These are phyloP conservation scores for Wickerhamia fluorescens DNA, from an alignment of 805 yeast species.

Conservation along the genomic window DNA sequence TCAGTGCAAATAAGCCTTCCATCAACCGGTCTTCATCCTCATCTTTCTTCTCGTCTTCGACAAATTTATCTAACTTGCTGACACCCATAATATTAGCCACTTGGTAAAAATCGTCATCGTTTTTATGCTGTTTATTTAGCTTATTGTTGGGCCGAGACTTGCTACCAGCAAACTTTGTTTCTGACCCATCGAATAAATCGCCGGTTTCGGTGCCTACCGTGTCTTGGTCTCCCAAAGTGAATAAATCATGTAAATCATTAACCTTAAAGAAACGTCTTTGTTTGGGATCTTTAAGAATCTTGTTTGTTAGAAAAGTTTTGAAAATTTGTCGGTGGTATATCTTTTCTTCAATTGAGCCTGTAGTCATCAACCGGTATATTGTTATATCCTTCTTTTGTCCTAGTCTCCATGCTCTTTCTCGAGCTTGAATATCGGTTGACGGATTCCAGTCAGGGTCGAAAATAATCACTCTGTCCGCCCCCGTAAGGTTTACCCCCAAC, in stretches of 20 bases:
- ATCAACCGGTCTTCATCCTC: conserved; percentile 55
- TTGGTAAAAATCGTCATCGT: conserved; percentile 59
- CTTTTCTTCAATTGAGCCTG: conserved; percentile 94
- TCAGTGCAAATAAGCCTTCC: conserved; percentile 64
- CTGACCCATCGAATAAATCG: conserved; percentile 48
- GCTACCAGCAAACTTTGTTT: conserved; percentile 28
- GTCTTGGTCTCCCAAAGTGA: conserved; percentile 71
- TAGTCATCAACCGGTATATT: conserved; percentile 84
- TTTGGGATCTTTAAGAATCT: conserved; percentile 90
- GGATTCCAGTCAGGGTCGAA: conserved; percentile 99
- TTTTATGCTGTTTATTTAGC: conserved; percentile 20
- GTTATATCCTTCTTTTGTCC: conserved; percentile 92
- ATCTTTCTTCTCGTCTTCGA: conserved; percentile 25
- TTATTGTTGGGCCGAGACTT: conserved; percentile 22
- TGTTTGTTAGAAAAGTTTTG: conserved; percentile 89
- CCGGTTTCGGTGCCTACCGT: conserved; percentile 65
- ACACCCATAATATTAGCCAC: conserved; percentile 68
- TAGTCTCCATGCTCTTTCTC: conserved; percentile 95
- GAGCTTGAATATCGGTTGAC: conserved; percentile 92
- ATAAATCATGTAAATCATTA: conserved; percentile 86
- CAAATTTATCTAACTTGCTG: conserved; percentile 59
- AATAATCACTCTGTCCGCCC: conserved; percentile 90
- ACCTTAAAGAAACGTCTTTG: conserved; percentile 88
- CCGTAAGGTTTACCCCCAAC: conserved; percentile 86
- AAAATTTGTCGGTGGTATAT: conserved; percentile 95